Conservation (phyloP, 805 yeast species). For the Yarrowia sp. region DNA sequence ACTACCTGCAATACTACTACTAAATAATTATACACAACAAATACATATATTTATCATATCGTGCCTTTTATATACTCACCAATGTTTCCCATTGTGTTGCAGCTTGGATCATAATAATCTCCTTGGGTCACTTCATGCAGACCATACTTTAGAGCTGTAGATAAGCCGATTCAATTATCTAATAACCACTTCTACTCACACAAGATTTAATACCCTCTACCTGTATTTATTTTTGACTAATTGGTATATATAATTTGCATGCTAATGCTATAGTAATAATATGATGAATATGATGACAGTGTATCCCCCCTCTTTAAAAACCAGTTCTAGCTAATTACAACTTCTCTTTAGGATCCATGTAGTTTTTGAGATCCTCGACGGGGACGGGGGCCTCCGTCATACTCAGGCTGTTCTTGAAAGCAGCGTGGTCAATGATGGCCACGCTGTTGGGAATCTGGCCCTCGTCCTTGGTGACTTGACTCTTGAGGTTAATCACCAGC, state of each 20-base stretch:
- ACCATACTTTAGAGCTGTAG: too few relatives aligned
- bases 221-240: neutral
- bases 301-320: neutral
- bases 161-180: too few relatives aligned
- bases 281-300: constrained; percentile 8
- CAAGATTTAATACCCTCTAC: neutral
- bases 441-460: constrained; percentile 36
- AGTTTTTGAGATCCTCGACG: constrained; percentile 33
- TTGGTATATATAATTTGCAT: neutral
- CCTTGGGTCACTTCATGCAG: too few relatives aligned
- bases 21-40: too few relatives aligned
- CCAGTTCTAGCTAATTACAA: constrained; percentile 28
- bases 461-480: constrained; percentile 42
- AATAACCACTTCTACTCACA: neutral
- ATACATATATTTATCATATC: too few relatives aligned
- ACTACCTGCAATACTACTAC: neutral
- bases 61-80: too few relatives aligned
- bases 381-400: constrained; percentile 67
- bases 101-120: too few relatives aligned
- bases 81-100: too few relatives aligned
- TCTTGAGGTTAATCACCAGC: constrained; percentile 61
- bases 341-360: constrained; percentile 35
- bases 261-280: constrained; percentile 1
- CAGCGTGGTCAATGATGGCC: constrained; percentile 46
- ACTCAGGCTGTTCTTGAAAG: constrained; percentile 54